Evolutionary conservation across 345 rosid genomes (phyloP).

Genomic region (Corchorus capsularis): DNA sequence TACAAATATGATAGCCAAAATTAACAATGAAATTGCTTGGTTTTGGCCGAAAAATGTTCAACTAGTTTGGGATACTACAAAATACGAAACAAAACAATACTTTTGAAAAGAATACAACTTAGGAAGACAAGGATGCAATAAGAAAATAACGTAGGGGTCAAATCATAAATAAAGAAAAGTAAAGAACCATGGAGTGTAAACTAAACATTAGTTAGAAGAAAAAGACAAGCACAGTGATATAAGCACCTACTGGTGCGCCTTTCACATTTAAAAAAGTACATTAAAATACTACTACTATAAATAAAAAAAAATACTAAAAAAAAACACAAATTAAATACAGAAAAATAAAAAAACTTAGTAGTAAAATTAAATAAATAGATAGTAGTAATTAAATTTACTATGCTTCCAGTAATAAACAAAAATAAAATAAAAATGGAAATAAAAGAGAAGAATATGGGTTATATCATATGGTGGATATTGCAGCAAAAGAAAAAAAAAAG

Average conservation of each 20-base stretch:
- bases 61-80: not conserved
- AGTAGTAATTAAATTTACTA: not conserved
- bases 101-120: not conserved
- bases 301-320: not conserved
- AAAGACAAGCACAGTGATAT: conserved; percentile 45
- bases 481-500: conserved; percentile 22
- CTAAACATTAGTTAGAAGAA: conserved; percentile 29
- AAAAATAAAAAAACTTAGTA: conserved; percentile 18
- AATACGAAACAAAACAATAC: not conserved
- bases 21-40: too few species aligned
- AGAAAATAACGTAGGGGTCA: not conserved
- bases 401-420: not conserved
- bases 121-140: not conserved
- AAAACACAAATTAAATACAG: not conserved
- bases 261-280: conserved; percentile 21
- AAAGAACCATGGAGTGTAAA: conserved; percentile 11
- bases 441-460: conserved; percentile 36
- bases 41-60: not conserved
- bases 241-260: conserved; percentile 47
- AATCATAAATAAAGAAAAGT: not conserved
- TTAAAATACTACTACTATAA: not conserved
- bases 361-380: conserved; percentile 14
- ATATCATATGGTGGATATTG: conserved; percentile 58
- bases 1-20: not conserved
- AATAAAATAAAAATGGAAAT: not conserved